Percentiles rank a stretch among this genome's conserved stretches.
Conservation (phyloP, 2,329 filamentous ascomycete species). For the Ustulina deusta region DNA sequence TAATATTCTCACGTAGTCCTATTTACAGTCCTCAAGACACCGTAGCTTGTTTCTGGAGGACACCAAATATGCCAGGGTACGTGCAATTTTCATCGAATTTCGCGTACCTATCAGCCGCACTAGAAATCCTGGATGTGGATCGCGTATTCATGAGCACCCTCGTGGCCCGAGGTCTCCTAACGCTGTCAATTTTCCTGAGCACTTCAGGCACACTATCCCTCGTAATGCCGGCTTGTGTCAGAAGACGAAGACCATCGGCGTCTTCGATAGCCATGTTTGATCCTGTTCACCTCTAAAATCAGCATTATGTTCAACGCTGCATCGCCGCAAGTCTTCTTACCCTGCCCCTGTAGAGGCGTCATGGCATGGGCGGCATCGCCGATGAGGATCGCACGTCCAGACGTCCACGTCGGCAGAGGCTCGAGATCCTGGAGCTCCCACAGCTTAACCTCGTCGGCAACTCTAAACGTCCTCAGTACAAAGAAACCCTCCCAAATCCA, state of each 20-base stretch:
- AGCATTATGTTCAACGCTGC: not conserved
- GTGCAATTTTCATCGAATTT: conserved; percentile 32
- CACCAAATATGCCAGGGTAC: conserved; percentile 31
- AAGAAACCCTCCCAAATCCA: not conserved
- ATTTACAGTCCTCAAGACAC: not conserved
- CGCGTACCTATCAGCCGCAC: conserved; percentile 27
- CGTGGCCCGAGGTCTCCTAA: conserved; percentile 38
- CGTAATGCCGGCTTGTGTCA: conserved; percentile 38
- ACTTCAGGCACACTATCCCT: conserved; percentile 37
- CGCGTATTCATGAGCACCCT: conserved; percentile 41
- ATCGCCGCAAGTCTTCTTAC: conserved; percentile 1
- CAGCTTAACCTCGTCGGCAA: conserved; percentile 42
- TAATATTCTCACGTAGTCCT: not conserved
- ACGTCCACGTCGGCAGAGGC: conserved; percentile 42
- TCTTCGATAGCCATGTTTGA: conserved; percentile 44
- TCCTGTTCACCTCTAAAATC: conserved; percentile 3
- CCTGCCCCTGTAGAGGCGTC: conserved; percentile 45
- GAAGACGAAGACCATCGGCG: conserved; percentile 43
- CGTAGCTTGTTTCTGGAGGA: conserved; percentile 16
- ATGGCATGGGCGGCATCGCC: conserved; percentile 46
- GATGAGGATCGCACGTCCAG: conserved; percentile 44
- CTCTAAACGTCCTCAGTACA: conserved; percentile 33
- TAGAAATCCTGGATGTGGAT: conserved; percentile 20
- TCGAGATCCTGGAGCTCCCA: conserved; percentile 47
- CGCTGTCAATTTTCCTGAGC: conserved; percentile 39